These are phyloP conservation scores for Tetrahymena borealis DNA, from an alignment of 73 alveolate genomes.

Conservation along the genomic window DNA sequence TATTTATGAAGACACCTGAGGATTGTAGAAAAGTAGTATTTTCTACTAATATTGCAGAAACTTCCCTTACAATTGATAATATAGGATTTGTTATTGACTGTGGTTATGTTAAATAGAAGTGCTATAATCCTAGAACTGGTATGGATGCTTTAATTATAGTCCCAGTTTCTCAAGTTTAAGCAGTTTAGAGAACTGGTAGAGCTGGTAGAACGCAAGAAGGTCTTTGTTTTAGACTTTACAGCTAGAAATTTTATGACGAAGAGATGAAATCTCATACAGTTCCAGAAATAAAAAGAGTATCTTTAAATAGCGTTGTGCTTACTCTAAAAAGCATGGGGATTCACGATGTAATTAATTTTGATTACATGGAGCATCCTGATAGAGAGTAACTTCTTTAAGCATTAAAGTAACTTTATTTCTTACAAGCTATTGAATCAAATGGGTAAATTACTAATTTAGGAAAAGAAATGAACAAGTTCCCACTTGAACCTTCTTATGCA, in stretches of 20 bases:
- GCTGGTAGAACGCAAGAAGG: constrained; percentile 98
- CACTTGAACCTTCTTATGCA: constrained; percentile 87
- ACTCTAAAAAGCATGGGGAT: constrained; percentile 75
- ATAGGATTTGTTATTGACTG: constrained; percentile 95
- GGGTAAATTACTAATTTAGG: constrained; percentile 81
- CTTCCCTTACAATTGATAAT: constrained; percentile 89
- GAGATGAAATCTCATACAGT: constrained; percentile 61
- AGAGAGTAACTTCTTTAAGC: constrained; percentile 60
- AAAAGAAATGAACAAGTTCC: constrained; percentile 72
- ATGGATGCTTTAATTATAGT: constrained; percentile 84
- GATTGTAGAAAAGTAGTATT: constrained; percentile 85
- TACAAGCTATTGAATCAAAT: constrained; percentile 78
- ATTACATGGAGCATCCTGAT: constrained; percentile 88
- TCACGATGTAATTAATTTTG: constrained; percentile 80
- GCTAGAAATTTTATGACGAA: constrained; percentile 74
- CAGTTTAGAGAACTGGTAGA: constrained; percentile 92
- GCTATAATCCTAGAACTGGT: constrained; percentile 84
- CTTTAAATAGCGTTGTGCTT: constrained; percentile 60
- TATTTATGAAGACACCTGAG: constrained; percentile 80
- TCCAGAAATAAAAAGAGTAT: constrained; percentile 79
- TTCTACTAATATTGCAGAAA: constrained; percentile 95
- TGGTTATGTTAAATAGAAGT: constrained; percentile 89
- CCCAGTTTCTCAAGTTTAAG: constrained; percentile 87
- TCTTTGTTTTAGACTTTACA: constrained; percentile 84
- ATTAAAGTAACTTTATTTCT: constrained; percentile 62